Evolutionary conservation across 208 protist genomes (phyloP), one percentile per base, ranked within the genome.

Genomic region (Acanthamoeba lugdunensis): DNA sequence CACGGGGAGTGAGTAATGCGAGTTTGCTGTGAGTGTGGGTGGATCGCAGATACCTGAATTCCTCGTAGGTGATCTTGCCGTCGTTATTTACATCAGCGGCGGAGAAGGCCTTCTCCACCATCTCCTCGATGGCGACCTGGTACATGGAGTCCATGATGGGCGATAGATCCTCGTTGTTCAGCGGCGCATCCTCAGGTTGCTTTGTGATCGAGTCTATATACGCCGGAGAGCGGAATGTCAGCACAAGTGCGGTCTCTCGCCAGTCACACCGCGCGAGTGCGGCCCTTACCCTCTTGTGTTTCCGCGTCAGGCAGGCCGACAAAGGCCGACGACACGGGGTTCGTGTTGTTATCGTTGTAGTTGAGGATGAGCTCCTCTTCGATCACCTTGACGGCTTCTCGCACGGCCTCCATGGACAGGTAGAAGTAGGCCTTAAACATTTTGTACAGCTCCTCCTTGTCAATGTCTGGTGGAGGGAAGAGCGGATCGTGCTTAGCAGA

Each of bases 351-450:
- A 63, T 95, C 93, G 75, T 95, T 87, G 84, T 95, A 95, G 65
- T 87, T 81, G 11, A 75, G 81, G 71, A 95, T 92, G 73, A 95
- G 92, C 45, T 95, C 95, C 61, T 96, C 95, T 61, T 96, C 94
- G 25, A 96, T 48, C n/a, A 81, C 93, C 67, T 92, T 75, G 18
- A 95, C 81, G 16, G 94, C 95, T 30, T 96, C 95, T 11, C 95
- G 77, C 71, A 96, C 94, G 61, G 94, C 33, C 30, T 96, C 95
- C 94, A 96, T 95, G 28, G 48, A 82, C 14, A 96, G 90, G 48
- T 95, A 94, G 71, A 96, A 96, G 69, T 95, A 95, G 30, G 95
- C 95, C 54, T 92, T 94, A 45, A 95, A 95, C 93, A 96, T 95
- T 33, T 88, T 63, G 58, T 87, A 50, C 73, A 96, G 77, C 48